A percentile compares a stretch with the other conserved stretches of the same genome.
Conservation (phyloP, 768 basidiomycete species). For the Obba rivulosa region DNA sequence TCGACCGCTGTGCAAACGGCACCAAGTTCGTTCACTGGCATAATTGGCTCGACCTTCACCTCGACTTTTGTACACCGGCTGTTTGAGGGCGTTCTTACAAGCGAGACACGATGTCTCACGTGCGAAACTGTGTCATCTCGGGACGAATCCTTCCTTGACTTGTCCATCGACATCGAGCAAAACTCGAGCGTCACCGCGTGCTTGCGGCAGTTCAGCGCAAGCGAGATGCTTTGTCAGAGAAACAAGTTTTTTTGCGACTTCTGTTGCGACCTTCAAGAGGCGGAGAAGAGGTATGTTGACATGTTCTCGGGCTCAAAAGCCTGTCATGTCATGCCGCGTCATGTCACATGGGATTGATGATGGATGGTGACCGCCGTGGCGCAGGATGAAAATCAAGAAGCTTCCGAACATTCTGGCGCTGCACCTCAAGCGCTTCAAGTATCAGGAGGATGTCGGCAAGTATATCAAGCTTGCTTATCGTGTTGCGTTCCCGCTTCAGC, state of each 20-base stretch:
- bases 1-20: conserved; percentile 32
- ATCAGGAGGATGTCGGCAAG: conserved; percentile 84
- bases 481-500: conserved; percentile 92
- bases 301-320: not conserved
- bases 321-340: not conserved
- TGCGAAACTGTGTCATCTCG: conserved; percentile 93
- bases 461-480: conserved; percentile 96
- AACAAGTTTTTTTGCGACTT: conserved; percentile 99
- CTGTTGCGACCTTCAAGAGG: conserved; percentile 95
- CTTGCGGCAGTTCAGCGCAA: conserved; percentile 92
- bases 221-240: conserved; percentile 96
- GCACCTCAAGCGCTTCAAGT: conserved; percentile 98
- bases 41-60: conserved; percentile 26
- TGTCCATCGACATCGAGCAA: conserved; percentile 99
- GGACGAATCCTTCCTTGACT: conserved; percentile 94
- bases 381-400: conserved; percentile 97
- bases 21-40: conserved; percentile 39
- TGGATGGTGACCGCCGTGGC: not conserved
- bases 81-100: conserved; percentile 91
- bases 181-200: conserved; percentile 96
- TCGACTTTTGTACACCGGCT: conserved; percentile 85
- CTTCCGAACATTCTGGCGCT: conserved; percentile 93
- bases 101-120: conserved; percentile 95
- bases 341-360: not conserved
- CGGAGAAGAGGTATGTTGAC: conserved; percentile 83